Evolutionary conservation across 176 grass and related monocot species (phyloP).

Genomic region (Chrysopogon serrulatus): DNA sequence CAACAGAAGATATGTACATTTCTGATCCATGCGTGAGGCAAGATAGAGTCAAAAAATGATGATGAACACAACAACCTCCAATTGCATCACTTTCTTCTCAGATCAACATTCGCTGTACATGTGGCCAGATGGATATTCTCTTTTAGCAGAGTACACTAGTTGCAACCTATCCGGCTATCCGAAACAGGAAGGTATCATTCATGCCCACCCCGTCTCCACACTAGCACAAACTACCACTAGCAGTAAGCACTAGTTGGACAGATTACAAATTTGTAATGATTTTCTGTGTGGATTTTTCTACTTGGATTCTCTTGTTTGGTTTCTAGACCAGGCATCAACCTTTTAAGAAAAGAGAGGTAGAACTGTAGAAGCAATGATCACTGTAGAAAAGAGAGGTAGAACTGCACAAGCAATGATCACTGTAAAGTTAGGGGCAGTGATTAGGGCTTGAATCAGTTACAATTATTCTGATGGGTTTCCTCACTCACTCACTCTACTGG

Average conservation of each 20-base stretch:
- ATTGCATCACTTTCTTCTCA: background rate
- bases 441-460: background rate
- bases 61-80: background rate
- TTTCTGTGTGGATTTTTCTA: background rate
- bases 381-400: too few relatives aligned
- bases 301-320: background rate
- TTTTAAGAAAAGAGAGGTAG: background rate
- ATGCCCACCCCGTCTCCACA: background rate
- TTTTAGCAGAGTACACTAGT: slow-evolving; percentile 28
- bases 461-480: slow-evolving; percentile 1
- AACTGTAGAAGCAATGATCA: background rate
- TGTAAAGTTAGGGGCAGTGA: background rate
- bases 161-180: background rate
- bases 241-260: background rate
- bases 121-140: background rate
- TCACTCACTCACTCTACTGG: background rate
- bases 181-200: background rate
- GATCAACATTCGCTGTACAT: background rate
- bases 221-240: background rate
- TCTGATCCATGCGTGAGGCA: background rate
- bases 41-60: slow-evolving; percentile 15
- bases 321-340: background rate
- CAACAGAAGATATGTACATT: slow-evolving; percentile 2
- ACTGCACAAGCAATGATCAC: background rate
- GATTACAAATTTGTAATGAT: background rate